Percentiles rank a stretch among this genome's conserved stretches.
Conservation (phyloP, 1,284 basidiomycete genomes). For the Microbotryum scabiosae region DNA sequence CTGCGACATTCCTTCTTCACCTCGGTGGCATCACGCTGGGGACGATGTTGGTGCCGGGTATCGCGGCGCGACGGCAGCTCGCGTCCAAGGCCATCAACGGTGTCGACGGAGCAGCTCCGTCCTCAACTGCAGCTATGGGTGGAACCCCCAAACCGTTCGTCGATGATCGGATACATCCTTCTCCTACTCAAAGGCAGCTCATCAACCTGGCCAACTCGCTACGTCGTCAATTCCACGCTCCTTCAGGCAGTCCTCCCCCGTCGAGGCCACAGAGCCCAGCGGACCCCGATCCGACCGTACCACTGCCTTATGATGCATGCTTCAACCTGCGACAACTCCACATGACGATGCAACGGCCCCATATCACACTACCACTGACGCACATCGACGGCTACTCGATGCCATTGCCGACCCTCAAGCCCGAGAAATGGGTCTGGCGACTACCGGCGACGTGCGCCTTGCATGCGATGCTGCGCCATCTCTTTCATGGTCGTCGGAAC, state of each 20-base stretch:
- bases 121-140: background rate
- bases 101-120: background rate
- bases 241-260: slow-evolving; percentile 38
- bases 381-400: background rate
- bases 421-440: slow-evolving; percentile 28
- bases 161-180: background rate
- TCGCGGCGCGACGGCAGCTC: slow-evolving; percentile 1
- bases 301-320: slow-evolving; percentile 49
- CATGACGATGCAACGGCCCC: slow-evolving; percentile 14
- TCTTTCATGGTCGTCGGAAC: background rate
- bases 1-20: slow-evolving; percentile 22
- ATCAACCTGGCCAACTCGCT: background rate
- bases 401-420: background rate
- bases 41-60: slow-evolving; percentile 18
- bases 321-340: slow-evolving; percentile 30
- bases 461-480: slow-evolving; percentile 15
- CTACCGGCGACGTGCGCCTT: slow-evolving; percentile 18
- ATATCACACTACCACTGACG: slow-evolving; percentile 5
- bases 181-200: slow-evolving; percentile 9
- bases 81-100: background rate
- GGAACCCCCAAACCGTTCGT: background rate
- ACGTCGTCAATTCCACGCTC: background rate
- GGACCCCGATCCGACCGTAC: no score
- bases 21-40: slow-evolving; percentile 17
- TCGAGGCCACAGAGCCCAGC: slow-evolving; percentile 38